Evolutionary conservation across 2,329 filamentous ascomycete species (phyloP).

Genomic region (Stromatinia cepivora): DNA sequence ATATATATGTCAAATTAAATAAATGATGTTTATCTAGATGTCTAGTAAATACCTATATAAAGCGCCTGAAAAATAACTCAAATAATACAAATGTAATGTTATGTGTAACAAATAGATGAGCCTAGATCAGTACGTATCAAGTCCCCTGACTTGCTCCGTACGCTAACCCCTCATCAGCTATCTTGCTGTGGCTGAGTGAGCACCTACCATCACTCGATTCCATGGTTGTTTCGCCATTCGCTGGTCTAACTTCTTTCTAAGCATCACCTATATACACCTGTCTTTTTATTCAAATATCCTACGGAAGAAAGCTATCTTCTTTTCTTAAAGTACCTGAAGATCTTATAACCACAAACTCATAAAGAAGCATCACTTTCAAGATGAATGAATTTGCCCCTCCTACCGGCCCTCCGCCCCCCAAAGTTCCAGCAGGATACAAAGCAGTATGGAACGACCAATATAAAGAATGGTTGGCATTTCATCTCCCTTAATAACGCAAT

Average conservation of each 20-base stretch:
- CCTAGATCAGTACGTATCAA: not conserved
- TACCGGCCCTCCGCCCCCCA: conserved; percentile 50
- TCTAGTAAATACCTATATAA: no score
- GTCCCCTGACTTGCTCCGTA: not conserved
- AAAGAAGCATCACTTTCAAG: not conserved
- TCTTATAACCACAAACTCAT: not conserved
- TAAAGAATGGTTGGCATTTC: conserved; percentile 67
- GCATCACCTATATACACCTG: not conserved
- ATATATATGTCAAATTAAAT: not conserved
- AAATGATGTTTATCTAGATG: not conserved
- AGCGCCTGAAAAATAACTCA: not conserved
- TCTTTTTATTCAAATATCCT: not conserved
- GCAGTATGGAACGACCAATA: conserved; percentile 84
- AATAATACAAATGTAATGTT: not conserved
- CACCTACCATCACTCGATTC: not conserved
- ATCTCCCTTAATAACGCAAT: not conserved
- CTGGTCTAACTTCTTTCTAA: not conserved
- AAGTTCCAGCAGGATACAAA: conserved; percentile 70
- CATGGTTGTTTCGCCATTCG: not conserved
- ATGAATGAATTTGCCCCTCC: conserved; percentile 40
- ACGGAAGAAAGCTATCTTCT: not conserved
- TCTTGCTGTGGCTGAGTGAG: conserved; percentile 21
- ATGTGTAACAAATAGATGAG: not conserved
- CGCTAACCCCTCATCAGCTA: conserved; percentile 20
- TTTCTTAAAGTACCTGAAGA: not conserved